phyloP scores from a whole-genome alignment of 768 basidiomycete species.

The Boletus subcaerulescens region DNA sequence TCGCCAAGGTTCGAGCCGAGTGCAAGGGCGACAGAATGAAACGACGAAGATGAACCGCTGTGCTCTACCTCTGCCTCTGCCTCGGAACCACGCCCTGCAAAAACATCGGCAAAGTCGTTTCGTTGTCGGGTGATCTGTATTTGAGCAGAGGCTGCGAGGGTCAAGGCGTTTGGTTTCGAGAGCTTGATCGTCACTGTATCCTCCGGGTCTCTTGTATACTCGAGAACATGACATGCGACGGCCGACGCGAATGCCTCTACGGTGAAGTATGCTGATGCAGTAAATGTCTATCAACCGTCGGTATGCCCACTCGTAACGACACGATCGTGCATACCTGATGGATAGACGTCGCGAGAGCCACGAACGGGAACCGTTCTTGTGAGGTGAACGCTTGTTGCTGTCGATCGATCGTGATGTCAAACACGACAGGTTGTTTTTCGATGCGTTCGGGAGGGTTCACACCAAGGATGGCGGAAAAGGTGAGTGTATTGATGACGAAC shows the following conservation, averaged over 20 bases:
- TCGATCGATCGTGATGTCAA: slow-evolving; percentile 43
- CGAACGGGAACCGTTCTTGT: slow-evolving; percentile 12
- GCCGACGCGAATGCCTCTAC: slow-evolving; percentile 67
- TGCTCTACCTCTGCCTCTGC: no score
- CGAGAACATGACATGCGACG: slow-evolving; percentile 48
- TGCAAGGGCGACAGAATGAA: slow-evolving; percentile 60
- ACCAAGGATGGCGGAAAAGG: slow-evolving; percentile 59
- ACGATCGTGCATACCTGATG: not conserved
- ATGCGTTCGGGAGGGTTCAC: slow-evolving; percentile 63
- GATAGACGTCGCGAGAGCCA: slow-evolving; percentile 33
- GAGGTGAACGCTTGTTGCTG: not conserved
- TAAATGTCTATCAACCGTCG: slow-evolving; percentile 40
- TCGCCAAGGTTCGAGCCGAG: slow-evolving; percentile 92
- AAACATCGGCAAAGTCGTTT: slow-evolving; percentile 33
- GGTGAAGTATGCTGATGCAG: slow-evolving; percentile 52
- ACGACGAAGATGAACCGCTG: not conserved
- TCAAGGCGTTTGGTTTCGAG: slow-evolving; percentile 70
- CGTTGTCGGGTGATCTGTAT: slow-evolving; percentile 53
- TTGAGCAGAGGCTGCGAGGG: slow-evolving; percentile 62
- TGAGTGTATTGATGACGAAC: slow-evolving; percentile 38
- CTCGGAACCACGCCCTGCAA: not conserved
- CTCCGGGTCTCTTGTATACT: slow-evolving; percentile 16
- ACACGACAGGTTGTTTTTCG: slow-evolving; percentile 58
- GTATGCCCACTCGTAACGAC: not conserved
- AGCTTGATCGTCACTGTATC: slow-evolving; percentile 50